Base-by-base conservation (phyloP, 139 green algal genomes). In the Coccomyxa sp. region DNA sequence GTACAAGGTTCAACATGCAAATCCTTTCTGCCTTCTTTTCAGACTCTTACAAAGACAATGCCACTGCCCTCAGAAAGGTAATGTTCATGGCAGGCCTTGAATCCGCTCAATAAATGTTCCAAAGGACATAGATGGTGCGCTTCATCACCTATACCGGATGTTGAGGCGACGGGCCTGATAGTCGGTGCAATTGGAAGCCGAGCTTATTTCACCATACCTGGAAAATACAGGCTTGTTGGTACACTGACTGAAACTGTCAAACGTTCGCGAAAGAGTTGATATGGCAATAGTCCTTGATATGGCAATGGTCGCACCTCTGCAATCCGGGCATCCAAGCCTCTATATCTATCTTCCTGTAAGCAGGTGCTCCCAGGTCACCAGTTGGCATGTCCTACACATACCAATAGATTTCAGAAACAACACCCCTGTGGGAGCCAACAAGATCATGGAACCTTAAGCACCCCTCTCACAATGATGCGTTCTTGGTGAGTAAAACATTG, bases 241-340 rank as follows among this genome's bases (percentile, higher is more conserved):
- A 25, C 63, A 21, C 21, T 15, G 63, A 71, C 63, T 14, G 1
- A 11, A 68, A 68, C 14, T 14, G 60, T 68, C 60, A 25, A 68
- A 68, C 15, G 60, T 68, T 68, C 15, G 60, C 14, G 15, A 68
- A 68, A 16, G 60, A 68, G 60, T 25, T 16, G 15, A 14, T 25
- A 68, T 14, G 15, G 16, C 16, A 16, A 68, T 25, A 71, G 21
- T 25, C 10, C 4, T 71, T 25, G 1, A 71, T 71, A 9, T 71
- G 21, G 63, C 18, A 71, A 28, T 4, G 10, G 63, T 71, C 97
- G 84, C 97, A 99, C 12, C 96, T 87, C 27, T 90, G 84, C 68
- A 99, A 89, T 0, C 97, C 97, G 0, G 97, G 97, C 97, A 99
- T 99, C 97, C 97, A 99, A 1, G 96, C 97, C 88, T 99, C 97